Conservation (phyloP, 2,329 filamentous ascomycete species). For the Cercospora sp. region DNA sequence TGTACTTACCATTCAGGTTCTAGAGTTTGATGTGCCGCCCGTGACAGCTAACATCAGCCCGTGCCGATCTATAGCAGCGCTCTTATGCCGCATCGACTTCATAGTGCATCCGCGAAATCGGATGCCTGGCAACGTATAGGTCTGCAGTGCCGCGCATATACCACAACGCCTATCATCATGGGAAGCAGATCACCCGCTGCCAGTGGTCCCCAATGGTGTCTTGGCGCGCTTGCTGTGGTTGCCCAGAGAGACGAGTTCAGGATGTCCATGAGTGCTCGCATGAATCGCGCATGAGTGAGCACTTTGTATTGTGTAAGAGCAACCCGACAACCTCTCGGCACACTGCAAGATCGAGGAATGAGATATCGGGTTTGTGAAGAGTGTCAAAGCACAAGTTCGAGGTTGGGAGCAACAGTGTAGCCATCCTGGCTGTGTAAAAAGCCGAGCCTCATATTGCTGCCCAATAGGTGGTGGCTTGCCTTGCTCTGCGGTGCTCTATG, state of each 20-base stretch:
- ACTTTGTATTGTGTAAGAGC: not conserved
- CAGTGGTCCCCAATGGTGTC: not conserved
- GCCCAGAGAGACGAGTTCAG: not conserved
- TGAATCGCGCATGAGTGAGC: not conserved
- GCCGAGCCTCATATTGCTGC: not conserved
- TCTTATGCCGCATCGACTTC: conserved; percentile 1
- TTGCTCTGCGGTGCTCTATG: not conserved
- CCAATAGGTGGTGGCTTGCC: not conserved
- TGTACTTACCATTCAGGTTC: not conserved
- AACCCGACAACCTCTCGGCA: not conserved
- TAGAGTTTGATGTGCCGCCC: conserved; percentile 9
- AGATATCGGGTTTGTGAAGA: not conserved
- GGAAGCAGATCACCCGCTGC: not conserved
- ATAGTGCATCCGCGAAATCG: conserved; percentile 1
- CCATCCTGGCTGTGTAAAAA: not conserved
- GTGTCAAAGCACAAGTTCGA: not conserved
- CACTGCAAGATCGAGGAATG: not conserved
- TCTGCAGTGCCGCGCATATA: not conserved
- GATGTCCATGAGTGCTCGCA: not conserved
- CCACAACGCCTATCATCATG: not conserved
- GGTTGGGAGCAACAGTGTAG: not conserved
- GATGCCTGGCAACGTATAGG: not conserved
- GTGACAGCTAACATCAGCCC: conserved; percentile 8
- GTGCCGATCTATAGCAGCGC: not conserved
- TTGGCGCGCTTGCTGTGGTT: not conserved